Base-by-base conservation (phyloP, 768 basidiomycete species). In the Pleurotus citrinopileatus region DNA sequence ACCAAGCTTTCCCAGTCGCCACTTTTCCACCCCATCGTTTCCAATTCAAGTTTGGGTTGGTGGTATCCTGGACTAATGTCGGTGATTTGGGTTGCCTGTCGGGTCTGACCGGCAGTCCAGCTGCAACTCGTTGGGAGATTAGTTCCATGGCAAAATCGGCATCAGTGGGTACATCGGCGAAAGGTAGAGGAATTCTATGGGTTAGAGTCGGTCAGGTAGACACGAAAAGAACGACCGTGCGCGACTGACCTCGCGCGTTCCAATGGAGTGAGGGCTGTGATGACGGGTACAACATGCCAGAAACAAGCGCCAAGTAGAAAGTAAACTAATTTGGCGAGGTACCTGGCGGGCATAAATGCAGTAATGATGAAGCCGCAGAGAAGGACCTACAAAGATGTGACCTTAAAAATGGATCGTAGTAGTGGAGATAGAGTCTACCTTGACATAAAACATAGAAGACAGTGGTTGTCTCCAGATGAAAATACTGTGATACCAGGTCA, bases 81-180 rank as follows among this genome's bases (percentile, higher is more conserved):
- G 54, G 62, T 56, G 34, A 43, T 54, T 43, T 60, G 43, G 27
- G 55, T 60, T 22, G 56, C 66, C 29, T 60, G 57, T n/a, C 63
- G 47, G 9, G 67, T 59, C 3, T 69, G 29, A 86, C 63, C 22
- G 75, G 72, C 45, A 84, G 69, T 4, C 86, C 86, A 17, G 74
- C 67, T 28, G 79, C 75, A 3, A 86, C 73, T 6, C 86, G 79
- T 53, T 76, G 73, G 3, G 84, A 77, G 15, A 88, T 86, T 9
- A 88, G 63, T 32, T 84, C 76, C 81, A 87, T 87, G 2, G 87
- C 85, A 60, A 84, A 83, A 44, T 88, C 84, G 3, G 81, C 76
- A 58, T 89, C 85, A 3, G 84, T 88, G 0, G 87, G 86, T 9
- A 77, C 79, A 55, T 82, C 76, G 32, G 60, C 56, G 45, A 87